Percentiles rank a stretch among this genome's conserved stretches.
Evolutionary conservation across 2,329 filamentous ascomycete species (phyloP).

Genomic region (Phialemonium atrogriseum): DNA sequence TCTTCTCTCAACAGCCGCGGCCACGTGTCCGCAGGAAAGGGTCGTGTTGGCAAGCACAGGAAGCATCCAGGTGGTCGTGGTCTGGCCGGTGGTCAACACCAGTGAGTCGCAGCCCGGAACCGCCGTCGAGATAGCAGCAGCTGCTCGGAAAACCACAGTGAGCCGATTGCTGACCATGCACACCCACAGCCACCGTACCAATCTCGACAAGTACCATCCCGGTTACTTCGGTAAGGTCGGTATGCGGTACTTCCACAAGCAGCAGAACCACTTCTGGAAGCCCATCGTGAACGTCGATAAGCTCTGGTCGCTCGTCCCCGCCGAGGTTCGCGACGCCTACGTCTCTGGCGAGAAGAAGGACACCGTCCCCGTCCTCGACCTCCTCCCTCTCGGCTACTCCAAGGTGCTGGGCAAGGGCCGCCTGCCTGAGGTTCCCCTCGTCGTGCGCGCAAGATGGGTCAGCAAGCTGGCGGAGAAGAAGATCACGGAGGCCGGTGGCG

Average conservation of each 20-base stretch:
- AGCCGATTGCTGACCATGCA: too few relatives aligned
- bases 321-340: conserved; percentile 90
- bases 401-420: conserved; percentile 99
- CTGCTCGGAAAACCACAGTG: too few relatives aligned
- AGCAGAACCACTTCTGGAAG: conserved; percentile 96
- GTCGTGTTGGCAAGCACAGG: conserved; percentile 97
- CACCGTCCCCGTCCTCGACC: conserved; percentile 95
- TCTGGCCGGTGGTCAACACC: conserved; percentile 82
- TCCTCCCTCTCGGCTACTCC: conserved; percentile 93
- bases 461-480: conserved; percentile 96
- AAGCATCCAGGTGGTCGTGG: conserved; percentile 80
- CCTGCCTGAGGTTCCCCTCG: conserved; percentile 83
- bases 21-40: conserved; percentile 96
- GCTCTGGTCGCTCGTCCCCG: conserved; percentile 88
- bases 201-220: conserved; percentile 77
- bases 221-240: conserved; percentile 99
- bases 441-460: conserved; percentile 93
- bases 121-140: too few relatives aligned
- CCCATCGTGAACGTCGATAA: conserved; percentile 98
- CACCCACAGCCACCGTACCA: conserved; percentile 85
- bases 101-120: background rate
- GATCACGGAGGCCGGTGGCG: conserved; percentile 96
- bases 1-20: conserved; percentile 59
- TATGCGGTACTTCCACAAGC: conserved; percentile 96
- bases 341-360: conserved; percentile 71